Percentiles rank a stretch among this genome's conserved stretches.
Evolutionary conservation across 805 yeast genomes (phyloP).

Genomic region (Debaryomyces maramus): DNA sequence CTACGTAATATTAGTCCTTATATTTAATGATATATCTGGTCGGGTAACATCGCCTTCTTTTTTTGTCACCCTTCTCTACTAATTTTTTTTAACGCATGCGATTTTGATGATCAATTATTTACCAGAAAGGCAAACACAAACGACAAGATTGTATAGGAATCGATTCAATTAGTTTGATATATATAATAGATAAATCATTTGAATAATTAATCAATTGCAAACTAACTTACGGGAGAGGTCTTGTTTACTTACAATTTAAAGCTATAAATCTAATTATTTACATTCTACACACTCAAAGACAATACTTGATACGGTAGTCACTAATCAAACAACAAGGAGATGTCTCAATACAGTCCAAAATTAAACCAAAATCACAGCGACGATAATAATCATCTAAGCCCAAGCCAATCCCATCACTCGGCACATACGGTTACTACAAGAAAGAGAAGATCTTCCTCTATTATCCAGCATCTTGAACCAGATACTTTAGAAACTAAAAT

Average conservation of each 20-base stretch:
- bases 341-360: constrained; percentile 5
- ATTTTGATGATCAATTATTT: not conserved
- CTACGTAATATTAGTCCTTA: constrained; percentile 4
- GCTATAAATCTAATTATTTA: too few relatives aligned
- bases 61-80: not conserved
- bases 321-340: not conserved
- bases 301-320: too few relatives aligned
- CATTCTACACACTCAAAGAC: too few relatives aligned
- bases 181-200: too few relatives aligned
- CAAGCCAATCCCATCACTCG: constrained; percentile 27
- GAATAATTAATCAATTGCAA: not conserved
- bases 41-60: not conserved
- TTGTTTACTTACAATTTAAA: not conserved
- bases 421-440: constrained; percentile 28
- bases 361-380: constrained; percentile 4
- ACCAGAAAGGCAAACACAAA: not conserved
- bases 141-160: too few relatives aligned
- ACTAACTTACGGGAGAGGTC: not conserved
- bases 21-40: not conserved
- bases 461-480: constrained; percentile 88
- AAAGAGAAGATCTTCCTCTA: constrained; percentile 77
- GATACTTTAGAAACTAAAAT: constrained; percentile 89
- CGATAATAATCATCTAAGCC: constrained; percentile 15
- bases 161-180: too few relatives aligned
- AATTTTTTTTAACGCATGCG: not conserved